Evolutionary conservation across 208 protist genomes (phyloP).

Genomic region (Herpetomonas samuelpessoai): DNA sequence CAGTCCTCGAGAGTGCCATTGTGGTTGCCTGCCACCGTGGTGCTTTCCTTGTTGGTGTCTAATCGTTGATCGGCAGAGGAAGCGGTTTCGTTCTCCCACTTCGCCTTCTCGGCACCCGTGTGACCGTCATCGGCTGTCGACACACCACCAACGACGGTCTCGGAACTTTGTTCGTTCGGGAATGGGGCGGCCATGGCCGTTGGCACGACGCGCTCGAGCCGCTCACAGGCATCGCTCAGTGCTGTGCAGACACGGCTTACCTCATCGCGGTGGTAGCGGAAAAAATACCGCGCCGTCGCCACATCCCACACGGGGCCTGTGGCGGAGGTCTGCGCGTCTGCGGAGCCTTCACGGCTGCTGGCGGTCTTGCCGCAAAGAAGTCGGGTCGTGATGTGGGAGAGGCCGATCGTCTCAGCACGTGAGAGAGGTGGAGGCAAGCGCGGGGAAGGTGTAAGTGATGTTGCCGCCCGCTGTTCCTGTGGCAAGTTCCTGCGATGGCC

Average conservation of each 20-base stretch:
- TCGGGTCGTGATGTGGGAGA: slow-evolving; percentile 17
- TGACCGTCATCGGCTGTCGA: neutral
- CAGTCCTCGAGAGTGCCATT: too few species aligned
- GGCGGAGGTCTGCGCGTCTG: slow-evolving; percentile 19
- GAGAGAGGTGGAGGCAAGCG: slow-evolving; percentile 4
- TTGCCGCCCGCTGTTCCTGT: neutral
- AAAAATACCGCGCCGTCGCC: slow-evolving; percentile 20
- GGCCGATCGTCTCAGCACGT: neutral
- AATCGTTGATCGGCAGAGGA: too few species aligned
- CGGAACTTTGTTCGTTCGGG: neutral
- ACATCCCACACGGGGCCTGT: slow-evolving; percentile 36
- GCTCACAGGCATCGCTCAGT: slow-evolving; percentile 25
- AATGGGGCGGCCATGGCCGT: slow-evolving; percentile 15
- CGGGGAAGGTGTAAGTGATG: neutral
- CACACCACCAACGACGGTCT: neutral
- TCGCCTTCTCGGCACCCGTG: neutral
- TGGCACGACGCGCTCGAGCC: slow-evolving; percentile 19
- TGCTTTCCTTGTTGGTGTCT: too few species aligned
- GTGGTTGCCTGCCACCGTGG: too few species aligned
- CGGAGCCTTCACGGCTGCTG: slow-evolving; percentile 22
- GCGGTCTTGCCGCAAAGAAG: slow-evolving; percentile 29
- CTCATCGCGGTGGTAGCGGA: slow-evolving; percentile 15
- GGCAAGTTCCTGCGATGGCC: too few species aligned
- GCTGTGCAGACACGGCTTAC: slow-evolving; percentile 13
- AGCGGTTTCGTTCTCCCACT: too few species aligned